Evolutionary conservation across 2,329 filamentous ascomycete species (phyloP).

Genomic region (Colletotrichum sp.): DNA sequence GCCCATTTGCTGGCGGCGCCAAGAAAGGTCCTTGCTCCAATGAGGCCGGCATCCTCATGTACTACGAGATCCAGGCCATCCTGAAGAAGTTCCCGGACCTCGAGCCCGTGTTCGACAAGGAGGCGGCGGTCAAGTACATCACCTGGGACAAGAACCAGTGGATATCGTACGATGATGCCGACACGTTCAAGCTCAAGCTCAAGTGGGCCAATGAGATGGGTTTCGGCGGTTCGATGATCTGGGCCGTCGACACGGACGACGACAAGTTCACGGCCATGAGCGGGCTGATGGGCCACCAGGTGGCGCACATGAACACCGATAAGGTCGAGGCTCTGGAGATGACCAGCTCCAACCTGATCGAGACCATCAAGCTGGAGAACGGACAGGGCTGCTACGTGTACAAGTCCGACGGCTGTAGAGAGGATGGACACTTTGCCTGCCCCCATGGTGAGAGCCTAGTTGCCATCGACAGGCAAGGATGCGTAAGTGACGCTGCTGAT

Average conservation of each 20-base stretch:
- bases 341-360: no score
- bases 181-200: not conserved
- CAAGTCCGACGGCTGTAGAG: no score
- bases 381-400: not conserved
- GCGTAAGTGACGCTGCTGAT: no score
- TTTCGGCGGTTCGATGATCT: constrained; percentile 36
- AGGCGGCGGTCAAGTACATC: constrained; percentile 35
- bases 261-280: not conserved
- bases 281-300: not conserved
- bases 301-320: not conserved
- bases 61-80: constrained; percentile 28
- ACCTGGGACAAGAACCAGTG: constrained; percentile 41
- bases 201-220: constrained; percentile 33
- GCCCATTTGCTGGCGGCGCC: constrained; percentile 24
- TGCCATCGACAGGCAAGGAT: no score
- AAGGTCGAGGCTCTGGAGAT: no score
- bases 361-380: not conserved
- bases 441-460: no score
- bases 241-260: constrained; percentile 25
- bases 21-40: constrained; percentile 25
- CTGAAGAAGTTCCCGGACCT: constrained; percentile 25
- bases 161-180: constrained; percentile 35
- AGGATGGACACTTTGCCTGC: no score
- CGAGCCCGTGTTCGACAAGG: constrained; percentile 28
- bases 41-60: constrained; percentile 24